Evolutionary conservation across 352 stramenopile species (phyloP), one percentile per base, ranked within the genome.

Genomic region (Ophiocytium majus): DNA sequence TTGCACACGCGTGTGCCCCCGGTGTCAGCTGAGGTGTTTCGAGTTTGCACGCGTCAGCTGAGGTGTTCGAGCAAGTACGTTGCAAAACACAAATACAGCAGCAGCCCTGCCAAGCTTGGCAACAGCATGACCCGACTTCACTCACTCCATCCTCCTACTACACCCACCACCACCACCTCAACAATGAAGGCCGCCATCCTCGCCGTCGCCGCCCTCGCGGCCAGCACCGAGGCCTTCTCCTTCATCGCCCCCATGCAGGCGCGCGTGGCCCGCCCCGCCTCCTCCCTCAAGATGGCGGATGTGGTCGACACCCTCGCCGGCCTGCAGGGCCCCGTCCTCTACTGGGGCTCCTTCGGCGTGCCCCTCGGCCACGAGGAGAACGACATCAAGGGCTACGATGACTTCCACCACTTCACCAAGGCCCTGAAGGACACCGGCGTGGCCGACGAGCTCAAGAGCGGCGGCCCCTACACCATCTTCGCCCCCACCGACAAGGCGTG

Each of bases 381-480:
- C 76, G 90, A 92, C 50, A 75, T 92, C 78, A 91, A 89, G 86
- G 90, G 90, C 83, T 92, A 92, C 84, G 90, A 92, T 50, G 91
- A 91, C 89, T 91, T 92, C 80, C 82, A 78, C 37, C 84, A 87
- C 43, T 90, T 92, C 85, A 33, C 50, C 34, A 83, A 63, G 9
- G 80, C 83, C 50, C 79, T 91, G 36, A 17, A 89, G 76, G 84
- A 84, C 19, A 83, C 88, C 23, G 90, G 90, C 63, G 81, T 93
- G 49, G 89, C 86, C 28, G 75, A 82, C 35, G 80, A 88, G 34
- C 50, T 92, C 35, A 37, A 34, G 34, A 87, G 89, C 71, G 28
- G 28, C 28, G 90, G 91, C 76, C 82, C 85, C 34, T 92, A 89
- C 85, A 93, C 91, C 49, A 36, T 92, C 79, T 91, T 93, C 71